These are phyloP conservation scores for Candida sp. DNA, from an alignment of 1,139 yeast genomes.

Conservation along the genomic window DNA sequence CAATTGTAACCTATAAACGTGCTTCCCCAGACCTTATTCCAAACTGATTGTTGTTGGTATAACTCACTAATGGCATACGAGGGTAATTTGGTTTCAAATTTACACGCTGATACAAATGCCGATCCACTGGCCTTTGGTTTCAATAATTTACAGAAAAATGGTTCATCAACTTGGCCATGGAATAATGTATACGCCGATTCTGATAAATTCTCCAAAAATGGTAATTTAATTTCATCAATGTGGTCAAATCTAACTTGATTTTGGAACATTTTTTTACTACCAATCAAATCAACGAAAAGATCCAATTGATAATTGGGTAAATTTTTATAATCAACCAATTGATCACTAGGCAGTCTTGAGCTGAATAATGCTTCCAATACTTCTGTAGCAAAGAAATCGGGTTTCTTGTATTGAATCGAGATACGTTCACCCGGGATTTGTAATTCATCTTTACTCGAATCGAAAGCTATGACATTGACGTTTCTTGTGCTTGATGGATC, in stretches of 20 bases:
- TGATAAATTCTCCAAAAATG: constrained; percentile 22
- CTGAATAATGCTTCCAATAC: constrained; percentile 32
- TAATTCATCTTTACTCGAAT: constrained; percentile 32
- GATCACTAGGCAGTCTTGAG: constrained; percentile 14
- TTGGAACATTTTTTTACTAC: constrained; percentile 38
- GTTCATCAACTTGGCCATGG: constrained; percentile 27
- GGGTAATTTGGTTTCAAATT: constrained; percentile 27
- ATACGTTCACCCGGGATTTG: constrained; percentile 34
- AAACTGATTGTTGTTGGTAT: constrained; percentile 1
- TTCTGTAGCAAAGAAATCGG: constrained; percentile 38
- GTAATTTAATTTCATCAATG: constrained; percentile 31
- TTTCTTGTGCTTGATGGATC: constrained; percentile 19
- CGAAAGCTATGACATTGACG: constrained; percentile 30
- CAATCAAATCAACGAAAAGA: constrained; percentile 38
- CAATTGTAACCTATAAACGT: constrained; percentile 24
- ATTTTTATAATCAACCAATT: constrained; percentile 17
- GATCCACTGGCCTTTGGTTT: constrained; percentile 36
- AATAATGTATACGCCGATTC: constrained; percentile 18
- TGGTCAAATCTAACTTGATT: constrained; percentile 23
- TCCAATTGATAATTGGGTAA: constrained; percentile 31
- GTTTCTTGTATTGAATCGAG: constrained; percentile 37
- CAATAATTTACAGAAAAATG: constrained; percentile 31
- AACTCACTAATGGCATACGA: constrained; percentile 31
- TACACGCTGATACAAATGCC: constrained; percentile 36
- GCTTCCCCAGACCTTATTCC: constrained; percentile 3